Percentiles rank a stretch among this genome's conserved stretches.
Evolutionary conservation across 176 grass and related monocot genomes (phyloP).

Genomic region (Raddia guianensis): DNA sequence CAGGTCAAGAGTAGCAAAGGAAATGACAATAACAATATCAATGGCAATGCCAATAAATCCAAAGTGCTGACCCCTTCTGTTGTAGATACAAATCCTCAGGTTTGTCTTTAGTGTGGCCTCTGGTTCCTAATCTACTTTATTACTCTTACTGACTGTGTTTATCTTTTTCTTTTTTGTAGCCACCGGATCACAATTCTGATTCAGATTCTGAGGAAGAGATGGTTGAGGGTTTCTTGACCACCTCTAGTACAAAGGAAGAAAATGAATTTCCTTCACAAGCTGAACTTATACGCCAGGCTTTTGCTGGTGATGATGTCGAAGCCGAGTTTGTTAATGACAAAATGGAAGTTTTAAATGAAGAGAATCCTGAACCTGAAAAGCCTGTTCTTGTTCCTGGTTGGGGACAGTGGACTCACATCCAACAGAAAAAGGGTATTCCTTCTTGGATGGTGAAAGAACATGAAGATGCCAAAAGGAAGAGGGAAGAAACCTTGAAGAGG

Average conservation of each 20-base stretch:
- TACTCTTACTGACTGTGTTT: constrained; percentile 13
- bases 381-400: constrained; percentile 87
- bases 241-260: constrained; percentile 45
- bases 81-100: constrained; percentile 43
- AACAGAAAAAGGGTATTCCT: constrained; percentile 84
- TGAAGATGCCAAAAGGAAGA: constrained; percentile 79
- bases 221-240: constrained; percentile 78
- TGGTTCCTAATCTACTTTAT: constrained; percentile 35
- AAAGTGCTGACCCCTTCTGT: constrained; percentile 36
- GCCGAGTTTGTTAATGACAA: constrained; percentile 86
- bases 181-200: constrained; percentile 50
- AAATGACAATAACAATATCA: constrained; percentile 38
- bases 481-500: constrained; percentile 79
- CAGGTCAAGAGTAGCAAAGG: constrained; percentile 57
- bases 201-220: constrained; percentile 85
- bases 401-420: constrained; percentile 91
- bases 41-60: constrained; percentile 26
- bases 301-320: constrained; percentile 97
- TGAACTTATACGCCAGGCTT: constrained; percentile 80
- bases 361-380: constrained; percentile 96
- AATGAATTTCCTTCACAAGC: constrained; percentile 81
- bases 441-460: constrained; percentile 97
- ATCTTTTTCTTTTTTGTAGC: constrained; percentile 38
- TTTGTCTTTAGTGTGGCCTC: constrained; percentile 30
- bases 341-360: constrained; percentile 71